Base-by-base conservation (phyloP, 768 basidiomycete genomes). In the Pulveroboletus ravenelii region DNA sequence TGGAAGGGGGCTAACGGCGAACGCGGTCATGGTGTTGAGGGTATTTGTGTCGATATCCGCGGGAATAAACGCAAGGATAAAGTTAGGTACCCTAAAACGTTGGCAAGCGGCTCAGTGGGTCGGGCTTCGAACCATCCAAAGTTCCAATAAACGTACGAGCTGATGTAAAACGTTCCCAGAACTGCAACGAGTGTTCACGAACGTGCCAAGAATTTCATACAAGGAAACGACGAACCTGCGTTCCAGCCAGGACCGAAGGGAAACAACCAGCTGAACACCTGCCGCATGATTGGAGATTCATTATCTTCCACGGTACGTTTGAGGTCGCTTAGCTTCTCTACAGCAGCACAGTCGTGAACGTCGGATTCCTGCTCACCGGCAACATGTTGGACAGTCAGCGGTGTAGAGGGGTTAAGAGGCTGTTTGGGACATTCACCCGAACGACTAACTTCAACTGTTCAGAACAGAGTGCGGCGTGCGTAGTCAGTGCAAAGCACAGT, bases 161-260 rank as follows among this genome's bases (percentile, higher is more conserved):
- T 93, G 71, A 94, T 94, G 74, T 94, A 94, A 76, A 94, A 93
- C 17, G 93, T 94, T 54, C 89, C 93, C 27, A 94, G 76, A 49
- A 96, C 81, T 80, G 56, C 29, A 41, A 47, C 32, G 47, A 52
- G 53, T 41, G 30, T 57, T 65, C 42, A 64, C 49, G 54, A 61
- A 57, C 47, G 61, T 51, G 60, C 42, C 41, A 61, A 15, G 40
- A 37, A 17, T 25, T 44, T 27, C 15, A 49, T 41, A 34, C 43
- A 46, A 35, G 29, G 18, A 20, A 48, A 46, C 42, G 34, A 65
- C 66, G 17, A 47, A 79, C 79, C 76, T 35, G 89, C 86, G 68
- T 93, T 93, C 84, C 85, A 89, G 7, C 82, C 92, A 51, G 90
- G 91, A 31, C 89, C 87, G 62, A 94, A 95, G 32, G 92, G 92